A percentile compares a stretch with the other conserved stretches of the same genome.
phyloP scores from a whole-genome alignment of 768 basidiomycete species.

The Crepidotus variabilis region DNA sequence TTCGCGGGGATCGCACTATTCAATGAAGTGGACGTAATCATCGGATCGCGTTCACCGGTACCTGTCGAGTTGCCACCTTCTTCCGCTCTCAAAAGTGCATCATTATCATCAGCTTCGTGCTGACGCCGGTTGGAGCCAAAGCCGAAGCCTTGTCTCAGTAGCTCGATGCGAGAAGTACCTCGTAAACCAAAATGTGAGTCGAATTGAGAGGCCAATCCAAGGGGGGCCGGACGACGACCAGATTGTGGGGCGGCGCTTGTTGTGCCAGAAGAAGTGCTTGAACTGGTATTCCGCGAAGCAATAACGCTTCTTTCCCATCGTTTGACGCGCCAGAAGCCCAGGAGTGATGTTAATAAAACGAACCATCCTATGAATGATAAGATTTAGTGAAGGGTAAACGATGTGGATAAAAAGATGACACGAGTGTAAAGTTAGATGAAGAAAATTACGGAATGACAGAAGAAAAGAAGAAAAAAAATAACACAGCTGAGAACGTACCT shows the following conservation, averaged over 20 bases:
- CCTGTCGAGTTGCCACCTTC: conserved; percentile 19
- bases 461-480: too few relatives aligned
- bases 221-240: conserved; percentile 13
- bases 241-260: background rate
- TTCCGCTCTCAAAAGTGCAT: conserved; percentile 15
- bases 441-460: too few relatives aligned
- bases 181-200: conserved; percentile 37
- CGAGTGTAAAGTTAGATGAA: too few relatives aligned
- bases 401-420: background rate
- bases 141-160: conserved; percentile 45
- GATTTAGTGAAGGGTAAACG: background rate
- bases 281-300: conserved; percentile 42
- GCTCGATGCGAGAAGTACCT: conserved; percentile 33
- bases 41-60: conserved; percentile 16
- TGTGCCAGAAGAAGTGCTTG: conserved; percentile 14
- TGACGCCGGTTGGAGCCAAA: conserved; percentile 19
- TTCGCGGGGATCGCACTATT: background rate
- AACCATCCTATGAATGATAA: conserved; percentile 24
- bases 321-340: conserved; percentile 88
- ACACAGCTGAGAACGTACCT: conserved; percentile 35
- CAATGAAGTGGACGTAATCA: conserved; percentile 27
- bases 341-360: conserved; percentile 77
- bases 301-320: conserved; percentile 82
- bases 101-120: conserved; percentile 16
- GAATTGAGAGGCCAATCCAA: conserved; percentile 30